phyloP scores from a whole-genome alignment of 129 eudicot genomes.

The Centella asiatica region DNA sequence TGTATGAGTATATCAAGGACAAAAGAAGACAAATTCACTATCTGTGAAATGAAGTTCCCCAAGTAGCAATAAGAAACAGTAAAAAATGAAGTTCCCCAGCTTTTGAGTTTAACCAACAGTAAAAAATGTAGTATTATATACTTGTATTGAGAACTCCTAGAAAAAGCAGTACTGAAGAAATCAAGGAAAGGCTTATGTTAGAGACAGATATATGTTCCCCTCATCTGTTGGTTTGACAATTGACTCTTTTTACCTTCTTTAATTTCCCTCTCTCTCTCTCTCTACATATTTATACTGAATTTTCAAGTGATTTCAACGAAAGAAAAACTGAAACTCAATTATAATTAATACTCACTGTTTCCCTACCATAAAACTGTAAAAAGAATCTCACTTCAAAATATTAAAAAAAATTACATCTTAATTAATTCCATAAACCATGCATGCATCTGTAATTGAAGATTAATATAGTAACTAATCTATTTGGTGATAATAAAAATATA shows the following conservation, averaged over 20 bases:
- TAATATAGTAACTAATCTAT: no score
- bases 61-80: not conserved
- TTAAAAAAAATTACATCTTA: no score
- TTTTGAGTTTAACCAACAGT: slow-evolving; percentile 16
- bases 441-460: no score
- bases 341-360: no score
- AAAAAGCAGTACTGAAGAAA: slow-evolving; percentile 7
- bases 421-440: no score
- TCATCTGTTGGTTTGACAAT: slow-evolving; percentile 2
- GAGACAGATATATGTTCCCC: not conserved
- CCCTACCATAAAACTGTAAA: no score
- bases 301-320: no score
- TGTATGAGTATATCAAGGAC: not conserved
- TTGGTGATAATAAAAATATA: no score
- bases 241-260: not conserved
- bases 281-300: no score
- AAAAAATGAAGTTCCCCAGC: not conserved
- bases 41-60: not conserved
- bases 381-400: no score
- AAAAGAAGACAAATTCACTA: not conserved
- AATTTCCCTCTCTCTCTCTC: not conserved
- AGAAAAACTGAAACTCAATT: no score
- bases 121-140: not conserved
- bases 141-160: not conserved
- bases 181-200: slow-evolving; percentile 4